Evolutionary conservation across 768 basidiomycete genomes (phyloP), one percentile per base, ranked within the genome.

Genomic region (Phlebiopsis flavidoalba): DNA sequence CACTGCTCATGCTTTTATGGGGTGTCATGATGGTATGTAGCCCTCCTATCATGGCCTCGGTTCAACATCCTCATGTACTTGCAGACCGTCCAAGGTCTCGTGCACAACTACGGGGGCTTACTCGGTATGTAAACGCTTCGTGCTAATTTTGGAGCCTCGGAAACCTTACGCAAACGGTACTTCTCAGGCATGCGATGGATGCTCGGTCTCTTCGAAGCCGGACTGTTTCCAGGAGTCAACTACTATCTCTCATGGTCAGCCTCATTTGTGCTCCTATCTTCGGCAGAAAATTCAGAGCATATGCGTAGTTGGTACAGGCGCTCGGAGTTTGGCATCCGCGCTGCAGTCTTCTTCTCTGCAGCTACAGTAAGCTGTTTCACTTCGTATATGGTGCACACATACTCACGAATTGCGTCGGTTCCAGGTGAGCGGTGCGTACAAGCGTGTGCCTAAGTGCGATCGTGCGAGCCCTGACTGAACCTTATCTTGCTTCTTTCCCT

Each of bases 181-280:
- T 47, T 31, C 26, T 40, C 53, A 88, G 87, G 80, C 8, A 82
- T 88, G 82, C 77, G 88, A 51, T 88, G 85, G 84, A 75, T 89
- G 73, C 76, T 90, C 58, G 88, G 88, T 19, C 76, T 81, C 63
- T 87, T 89, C 65, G 92, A 93, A 73, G 90, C 87, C 33, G 88
- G 72, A 3, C 65, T 73, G 11, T 77, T 73, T 69, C 76, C 66
- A 37, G 73, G 85, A 53, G 87, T 88, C 26, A 85, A 82, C 61
- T 89, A 84, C 65, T 88, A 89, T 70, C 79, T 91, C 37, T 89
- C 89, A 60, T 86, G 89, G 87, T 85, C 66, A 36, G 81, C 58
- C 4, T 24, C 24, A 2, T 15, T 21, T 11, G 19, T 49, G 14
- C 19, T 19, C 36, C 24, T 36, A 17, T 35, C 40, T 51, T 45